These are phyloP conservation scores for Cladorrhinum sp. DNA, from an alignment of 2,329 filamentous ascomycete species.

Conservation along the genomic window DNA sequence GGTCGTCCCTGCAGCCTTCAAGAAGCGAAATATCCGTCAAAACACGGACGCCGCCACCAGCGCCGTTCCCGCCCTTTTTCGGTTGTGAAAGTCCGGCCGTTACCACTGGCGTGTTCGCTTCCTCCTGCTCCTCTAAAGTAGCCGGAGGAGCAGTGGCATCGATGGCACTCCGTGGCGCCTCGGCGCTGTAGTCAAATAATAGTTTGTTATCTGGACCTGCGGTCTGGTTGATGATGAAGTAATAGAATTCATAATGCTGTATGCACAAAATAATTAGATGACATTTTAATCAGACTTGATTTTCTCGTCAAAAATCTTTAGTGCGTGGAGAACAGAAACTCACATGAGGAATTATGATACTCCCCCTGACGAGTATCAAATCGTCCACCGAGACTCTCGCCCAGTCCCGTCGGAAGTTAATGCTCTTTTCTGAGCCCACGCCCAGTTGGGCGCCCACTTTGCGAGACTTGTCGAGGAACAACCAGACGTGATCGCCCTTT, in stretches of 20 bases:
- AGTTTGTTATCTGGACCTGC: slow-evolving; percentile 66
- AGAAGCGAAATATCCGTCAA: slow-evolving; percentile 52
- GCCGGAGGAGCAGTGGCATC: slow-evolving; percentile 13
- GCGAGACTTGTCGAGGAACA: slow-evolving; percentile 86
- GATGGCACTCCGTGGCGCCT: slow-evolving; percentile 33
- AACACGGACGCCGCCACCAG: slow-evolving; percentile 38
- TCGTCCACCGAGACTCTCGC: slow-evolving; percentile 92
- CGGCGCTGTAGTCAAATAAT: slow-evolving; percentile 71
- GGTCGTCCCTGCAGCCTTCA: slow-evolving; percentile 77
- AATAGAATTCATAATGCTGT: slow-evolving; percentile 96
- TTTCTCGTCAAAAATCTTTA: no score
- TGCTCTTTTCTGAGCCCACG: slow-evolving; percentile 62
- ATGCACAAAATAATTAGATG: no score
- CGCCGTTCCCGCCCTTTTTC: slow-evolving; percentile 36
- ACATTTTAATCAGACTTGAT: no score
- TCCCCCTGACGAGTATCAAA: slow-evolving; percentile 85
- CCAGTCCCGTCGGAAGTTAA: slow-evolving; percentile 76
- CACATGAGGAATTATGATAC: slow-evolving; percentile 91
- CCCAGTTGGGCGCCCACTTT: slow-evolving; percentile 84
- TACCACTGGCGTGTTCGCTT: not conserved
- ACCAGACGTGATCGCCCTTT: slow-evolving; percentile 90
- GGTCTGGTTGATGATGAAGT: slow-evolving; percentile 89
- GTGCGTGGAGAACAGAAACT: slow-evolving; percentile 40
- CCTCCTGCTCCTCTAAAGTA: no score
- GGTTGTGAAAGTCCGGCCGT: slow-evolving; percentile 3